These are phyloP conservation scores for Pyrenophora graminea DNA, from an alignment of 2,329 filamentous ascomycete species.

Conservation along the genomic window DNA sequence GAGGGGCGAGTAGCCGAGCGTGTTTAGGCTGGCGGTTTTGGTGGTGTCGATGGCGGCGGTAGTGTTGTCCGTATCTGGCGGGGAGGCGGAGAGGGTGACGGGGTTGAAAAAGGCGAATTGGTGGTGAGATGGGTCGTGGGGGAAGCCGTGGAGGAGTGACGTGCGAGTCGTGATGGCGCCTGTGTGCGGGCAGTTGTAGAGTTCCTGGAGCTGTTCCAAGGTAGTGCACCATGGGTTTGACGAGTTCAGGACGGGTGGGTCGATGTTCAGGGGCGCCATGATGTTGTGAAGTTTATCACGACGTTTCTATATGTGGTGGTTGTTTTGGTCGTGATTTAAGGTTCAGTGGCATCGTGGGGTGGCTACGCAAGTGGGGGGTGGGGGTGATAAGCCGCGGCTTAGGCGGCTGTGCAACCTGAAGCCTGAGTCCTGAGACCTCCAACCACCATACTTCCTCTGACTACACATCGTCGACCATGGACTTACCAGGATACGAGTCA, in stretches of 20 bases:
- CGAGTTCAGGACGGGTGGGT: slow-evolving; percentile 73
- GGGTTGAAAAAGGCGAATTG: slow-evolving; percentile 69
- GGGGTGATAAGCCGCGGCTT: not conserved
- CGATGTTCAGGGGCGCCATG: slow-evolving; percentile 54
- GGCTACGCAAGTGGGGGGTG: not conserved
- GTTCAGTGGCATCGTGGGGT: not conserved
- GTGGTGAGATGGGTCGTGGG: slow-evolving; percentile 63
- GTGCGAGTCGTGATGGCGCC: slow-evolving; percentile 78
- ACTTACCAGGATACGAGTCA: too few relatives aligned
- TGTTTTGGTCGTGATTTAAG: not conserved
- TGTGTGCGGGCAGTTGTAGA: slow-evolving; percentile 66
- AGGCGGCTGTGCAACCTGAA: too few relatives aligned
- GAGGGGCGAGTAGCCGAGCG: slow-evolving; percentile 73
- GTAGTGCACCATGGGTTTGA: slow-evolving; percentile 77
- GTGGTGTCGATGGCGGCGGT: slow-evolving; percentile 20
- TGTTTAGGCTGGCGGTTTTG: slow-evolving; percentile 60
- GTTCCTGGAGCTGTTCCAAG: slow-evolving; percentile 61
- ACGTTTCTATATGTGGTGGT: not conserved
- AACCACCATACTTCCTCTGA: too few relatives aligned
- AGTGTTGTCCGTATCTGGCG: slow-evolving; percentile 23
- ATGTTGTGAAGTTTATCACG: not conserved
- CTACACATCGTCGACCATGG: too few relatives aligned
- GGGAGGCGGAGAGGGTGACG: slow-evolving; percentile 32
- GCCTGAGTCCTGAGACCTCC: too few relatives aligned
- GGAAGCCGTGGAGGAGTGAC: slow-evolving; percentile 66